phyloP scores from a whole-genome alignment of 148 eudicot species.

The Arbutus unedo region DNA sequence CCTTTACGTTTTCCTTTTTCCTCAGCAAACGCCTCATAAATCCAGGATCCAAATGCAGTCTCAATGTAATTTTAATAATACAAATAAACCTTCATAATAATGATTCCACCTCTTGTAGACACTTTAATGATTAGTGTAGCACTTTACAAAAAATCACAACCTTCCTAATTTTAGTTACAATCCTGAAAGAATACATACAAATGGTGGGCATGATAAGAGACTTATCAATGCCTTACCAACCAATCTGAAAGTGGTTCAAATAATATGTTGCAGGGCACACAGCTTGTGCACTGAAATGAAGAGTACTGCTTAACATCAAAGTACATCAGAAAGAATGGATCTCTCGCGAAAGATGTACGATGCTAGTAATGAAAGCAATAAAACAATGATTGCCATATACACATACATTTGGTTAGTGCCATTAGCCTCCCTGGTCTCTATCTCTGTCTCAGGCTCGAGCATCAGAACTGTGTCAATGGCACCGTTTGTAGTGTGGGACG shows the following conservation, averaged over 20 bases:
- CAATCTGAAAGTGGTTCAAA: not conserved
- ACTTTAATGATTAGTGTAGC: not conserved
- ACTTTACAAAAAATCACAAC: not conserved
- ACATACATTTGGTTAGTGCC: slow-evolving; percentile 20
- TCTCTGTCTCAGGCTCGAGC: slow-evolving; percentile 16
- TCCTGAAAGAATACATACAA: slow-evolving; percentile 10
- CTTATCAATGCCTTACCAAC: slow-evolving; percentile 6
- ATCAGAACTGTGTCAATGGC: not conserved
- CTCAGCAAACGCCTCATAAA: not conserved
- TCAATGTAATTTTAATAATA: not conserved
- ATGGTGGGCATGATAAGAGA: not conserved
- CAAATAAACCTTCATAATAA: not conserved
- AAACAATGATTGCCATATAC: slow-evolving; percentile 36
- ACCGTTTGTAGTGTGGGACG: slow-evolving; percentile 21
- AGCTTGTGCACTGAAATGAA: not conserved
- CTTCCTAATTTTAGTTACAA: not conserved
- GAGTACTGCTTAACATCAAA: not conserved
- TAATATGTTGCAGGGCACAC: slow-evolving; percentile 8
- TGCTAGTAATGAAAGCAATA: slow-evolving; percentile 37
- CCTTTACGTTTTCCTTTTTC: not conserved
- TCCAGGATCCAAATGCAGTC: not conserved
- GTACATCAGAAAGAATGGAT: not conserved
- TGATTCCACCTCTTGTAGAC: not conserved
- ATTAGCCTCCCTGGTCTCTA: slow-evolving; percentile 8
- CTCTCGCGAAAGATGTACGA: slow-evolving; percentile 23